A percentile compares a stretch with the other conserved stretches of the same genome.
Conservation (phyloP, 768 basidiomycete genomes). For the Leccinum rimulosum region DNA sequence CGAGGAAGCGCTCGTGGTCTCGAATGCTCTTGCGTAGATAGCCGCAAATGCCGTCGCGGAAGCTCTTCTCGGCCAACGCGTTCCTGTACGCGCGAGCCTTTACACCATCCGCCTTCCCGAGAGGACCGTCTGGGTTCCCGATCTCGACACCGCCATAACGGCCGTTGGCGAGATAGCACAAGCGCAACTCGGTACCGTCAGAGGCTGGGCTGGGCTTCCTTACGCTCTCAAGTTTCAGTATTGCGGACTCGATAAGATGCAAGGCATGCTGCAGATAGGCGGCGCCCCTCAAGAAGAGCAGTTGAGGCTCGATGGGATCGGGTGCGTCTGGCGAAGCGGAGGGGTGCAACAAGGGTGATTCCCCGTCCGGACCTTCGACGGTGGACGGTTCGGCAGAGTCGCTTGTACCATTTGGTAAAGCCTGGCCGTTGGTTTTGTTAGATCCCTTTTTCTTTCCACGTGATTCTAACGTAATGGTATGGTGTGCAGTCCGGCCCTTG, state of each 20-base stretch:
- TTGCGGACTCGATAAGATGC: constrained; percentile 67
- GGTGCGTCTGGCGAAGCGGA: constrained; percentile 77
- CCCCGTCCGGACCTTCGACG: constrained; percentile 48
- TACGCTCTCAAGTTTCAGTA: constrained; percentile 70
- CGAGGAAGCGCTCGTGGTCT: constrained; percentile 81
- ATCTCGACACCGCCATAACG: constrained; percentile 83
- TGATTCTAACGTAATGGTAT: constrained; percentile 39
- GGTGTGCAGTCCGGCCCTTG: constrained; percentile 58
- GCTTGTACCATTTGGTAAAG: constrained; percentile 66
- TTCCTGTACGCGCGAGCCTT: constrained; percentile 66
- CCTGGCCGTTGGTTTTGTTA: constrained; percentile 55
- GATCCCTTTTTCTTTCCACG: constrained; percentile 49
- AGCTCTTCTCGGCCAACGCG: constrained; percentile 50
- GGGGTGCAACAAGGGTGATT: constrained; percentile 58
- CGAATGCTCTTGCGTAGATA: constrained; percentile 74
- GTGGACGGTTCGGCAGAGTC: constrained; percentile 39
- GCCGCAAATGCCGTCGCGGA: constrained; percentile 58
- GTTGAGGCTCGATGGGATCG: constrained; percentile 82
- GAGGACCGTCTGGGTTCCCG: constrained; percentile 76
- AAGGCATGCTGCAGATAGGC: constrained; percentile 81
- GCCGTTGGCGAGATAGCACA: constrained; percentile 74
- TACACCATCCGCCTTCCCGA: constrained; percentile 54
- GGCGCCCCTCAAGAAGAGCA: constrained; percentile 80
- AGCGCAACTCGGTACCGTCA: constrained; percentile 73
- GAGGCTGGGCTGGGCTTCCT: constrained; percentile 47